A percentile compares a stretch with the other conserved stretches of the same genome.
phyloP scores from a whole-genome alignment of 129 eudicot species.

The Arctium lappa region DNA sequence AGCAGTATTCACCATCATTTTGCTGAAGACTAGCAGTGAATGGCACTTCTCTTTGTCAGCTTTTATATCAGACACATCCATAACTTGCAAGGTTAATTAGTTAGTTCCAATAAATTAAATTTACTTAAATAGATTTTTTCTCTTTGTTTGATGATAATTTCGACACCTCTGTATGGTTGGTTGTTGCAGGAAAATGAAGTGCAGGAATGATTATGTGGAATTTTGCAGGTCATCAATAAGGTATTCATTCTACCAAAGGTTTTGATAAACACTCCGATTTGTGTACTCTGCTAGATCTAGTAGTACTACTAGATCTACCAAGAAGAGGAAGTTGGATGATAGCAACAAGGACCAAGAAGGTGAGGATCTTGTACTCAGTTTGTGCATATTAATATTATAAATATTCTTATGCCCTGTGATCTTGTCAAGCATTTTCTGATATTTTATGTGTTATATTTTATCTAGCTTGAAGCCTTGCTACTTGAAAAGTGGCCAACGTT shows the following conservation, averaged over 20 bases:
- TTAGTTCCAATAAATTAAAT: background rate
- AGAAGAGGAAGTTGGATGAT: conserved; percentile 71
- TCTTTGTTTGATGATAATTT: no score
- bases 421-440: background rate
- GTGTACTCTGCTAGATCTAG: no score
- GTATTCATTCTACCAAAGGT: no score
- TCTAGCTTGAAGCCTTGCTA: background rate
- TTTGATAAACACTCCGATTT: no score
- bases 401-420: background rate
- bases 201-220: no score
- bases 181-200: no score
- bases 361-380: conserved; percentile 2
- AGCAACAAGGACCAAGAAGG: conserved; percentile 50
- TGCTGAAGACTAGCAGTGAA: background rate
- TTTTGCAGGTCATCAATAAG: no score
- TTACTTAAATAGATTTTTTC: no score
- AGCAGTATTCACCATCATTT: background rate
- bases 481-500: background rate
- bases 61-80: no score
- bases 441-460: background rate
- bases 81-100: background rate
- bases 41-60: no score
- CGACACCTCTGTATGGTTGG: no score
- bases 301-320: background rate
- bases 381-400: background rate